Evolutionary conservation across 2,329 filamentous ascomycete species (phyloP), one percentile per base, ranked within the genome.

Genomic region (Aspergillus texensis): DNA sequence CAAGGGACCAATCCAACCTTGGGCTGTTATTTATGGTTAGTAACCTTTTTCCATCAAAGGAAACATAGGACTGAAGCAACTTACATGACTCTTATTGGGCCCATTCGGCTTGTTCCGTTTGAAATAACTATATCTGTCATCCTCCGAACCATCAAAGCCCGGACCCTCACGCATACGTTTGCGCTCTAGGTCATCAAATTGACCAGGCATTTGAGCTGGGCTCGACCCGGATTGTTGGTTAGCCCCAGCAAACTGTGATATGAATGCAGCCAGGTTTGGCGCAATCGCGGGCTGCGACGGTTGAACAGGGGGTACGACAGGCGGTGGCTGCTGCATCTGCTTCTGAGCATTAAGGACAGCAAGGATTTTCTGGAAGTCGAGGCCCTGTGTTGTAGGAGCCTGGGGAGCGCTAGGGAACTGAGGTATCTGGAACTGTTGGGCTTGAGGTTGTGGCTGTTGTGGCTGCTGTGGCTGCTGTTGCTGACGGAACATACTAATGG

Each of bases 1-100:
- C 85, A 87, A 11, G 80, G 73, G 41, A 82, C 77, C 24, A 79
- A 73, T 57, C 80, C 80, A 62, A 77, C 78, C 65, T 81, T 81
- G 58, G 78, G 78, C 71, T 81, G 65, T 66, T 16, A 12, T 61
- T 14, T 4, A 61, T 30, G 43, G 60, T 71, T 45, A 71, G 68
- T 32, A 64, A 41, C 26, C 10, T 8, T 28, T 57, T 30, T 28
- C 30, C 32, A 36, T n/a, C 10, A 6, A 24, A 24, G 32, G 2
- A 39, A 19, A 54, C 53, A 26, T 50, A 32, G 21, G 24, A 16
- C 16, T 36, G 4, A 10, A 9, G 3, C 32, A 41, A 70, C 74
- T 71, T 73, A 79, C 77, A 65, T 80, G 77, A 65, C 76, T 77
- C 62, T 78, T 79, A 59, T 71, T 72, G 11, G 77, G 72, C 6